Evolutionary conservation across 2,329 filamentous ascomycete species (phyloP).

Genomic region (Alternaria sp.): DNA sequence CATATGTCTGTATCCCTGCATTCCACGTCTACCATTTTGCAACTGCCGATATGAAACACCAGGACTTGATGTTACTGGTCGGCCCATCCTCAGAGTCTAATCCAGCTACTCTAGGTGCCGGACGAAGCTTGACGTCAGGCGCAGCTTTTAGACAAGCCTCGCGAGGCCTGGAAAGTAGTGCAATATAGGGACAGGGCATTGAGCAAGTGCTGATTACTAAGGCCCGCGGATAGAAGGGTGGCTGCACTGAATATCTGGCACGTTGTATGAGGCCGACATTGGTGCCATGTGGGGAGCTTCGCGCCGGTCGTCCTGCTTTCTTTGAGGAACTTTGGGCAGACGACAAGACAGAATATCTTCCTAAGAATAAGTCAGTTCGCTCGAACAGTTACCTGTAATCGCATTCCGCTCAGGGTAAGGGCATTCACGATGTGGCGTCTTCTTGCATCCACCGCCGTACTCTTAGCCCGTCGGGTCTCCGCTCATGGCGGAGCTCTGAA

Average conservation of each 20-base stretch:
- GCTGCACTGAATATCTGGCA: not conserved
- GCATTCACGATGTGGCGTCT: conserved; percentile 18
- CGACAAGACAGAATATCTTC: not conserved
- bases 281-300: not conserved
- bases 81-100: not conserved
- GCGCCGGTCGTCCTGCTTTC: not conserved
- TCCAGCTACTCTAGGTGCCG: not conserved
- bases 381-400: not conserved
- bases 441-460: conserved; percentile 3
- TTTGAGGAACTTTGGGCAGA: not conserved
- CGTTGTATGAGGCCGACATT: not conserved
- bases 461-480: conserved; percentile 16
- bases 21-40: conserved; percentile 1
- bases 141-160: not conserved
- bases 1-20: conserved; percentile 17
- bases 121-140: not conserved
- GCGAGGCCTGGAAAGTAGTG: not conserved
- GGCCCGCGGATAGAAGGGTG: not conserved
- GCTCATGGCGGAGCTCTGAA: conserved; percentile 38
- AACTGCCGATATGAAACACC: not conserved
- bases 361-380: not conserved
- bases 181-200: not conserved
- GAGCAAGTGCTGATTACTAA: not conserved
- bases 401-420: not conserved
- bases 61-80: not conserved